Base-by-base conservation (phyloP, 2,329 filamentous ascomycete genomes). In the Xylaria sp. region DNA sequence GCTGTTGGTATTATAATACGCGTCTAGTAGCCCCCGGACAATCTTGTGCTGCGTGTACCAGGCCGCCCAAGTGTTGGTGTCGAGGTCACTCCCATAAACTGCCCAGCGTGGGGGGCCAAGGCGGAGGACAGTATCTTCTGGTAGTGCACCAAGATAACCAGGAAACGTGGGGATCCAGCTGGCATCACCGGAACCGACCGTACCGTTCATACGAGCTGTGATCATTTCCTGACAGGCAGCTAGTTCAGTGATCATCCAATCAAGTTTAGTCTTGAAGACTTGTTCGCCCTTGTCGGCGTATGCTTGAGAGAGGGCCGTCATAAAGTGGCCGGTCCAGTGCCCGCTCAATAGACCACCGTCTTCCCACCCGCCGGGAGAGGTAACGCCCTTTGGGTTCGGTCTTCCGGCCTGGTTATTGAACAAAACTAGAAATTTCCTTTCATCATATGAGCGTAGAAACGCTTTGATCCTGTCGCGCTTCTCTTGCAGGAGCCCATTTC, bases 1-100 rank as follows among this genome's bases (percentile, higher is more conserved):
- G 63, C 77, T 79, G 65, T 79, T 77, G 16, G 78, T 78, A 68
- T 78, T 77, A 68, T 79, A 79, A 60, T 79, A 79, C 1, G 78
- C 76, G 58, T 79, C 78, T 21, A 79, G 63, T n/a, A 79, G 60
- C 5, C 78, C 78, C 18, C 78, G 71, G 66, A 79, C 75, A 66
- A 79, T 79, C 70, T 79, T 79, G 51, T 79, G 78, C 68, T 78
- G 77, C 35, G 76, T 78, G 40, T 79, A 79, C 78, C 78, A 79
- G 0, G 77, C 75, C 4, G 78, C 78, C 78, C 78, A 79, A 0
- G 76, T 79, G 25, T 78, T 78, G 1, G 58, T 75, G n/a, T 70
- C 63, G 25, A 64, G 66, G 47, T 78, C 54, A 42, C 75, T 53
- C 35, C 77, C 77, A 37, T 78, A 79, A 1, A 78, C 73, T 8